Percentiles rank a stretch among this genome's conserved stretches.
phyloP scores from a whole-genome alignment of 495 filamentous ascomycete genomes.

The Hyaloscypha variabilis region DNA sequence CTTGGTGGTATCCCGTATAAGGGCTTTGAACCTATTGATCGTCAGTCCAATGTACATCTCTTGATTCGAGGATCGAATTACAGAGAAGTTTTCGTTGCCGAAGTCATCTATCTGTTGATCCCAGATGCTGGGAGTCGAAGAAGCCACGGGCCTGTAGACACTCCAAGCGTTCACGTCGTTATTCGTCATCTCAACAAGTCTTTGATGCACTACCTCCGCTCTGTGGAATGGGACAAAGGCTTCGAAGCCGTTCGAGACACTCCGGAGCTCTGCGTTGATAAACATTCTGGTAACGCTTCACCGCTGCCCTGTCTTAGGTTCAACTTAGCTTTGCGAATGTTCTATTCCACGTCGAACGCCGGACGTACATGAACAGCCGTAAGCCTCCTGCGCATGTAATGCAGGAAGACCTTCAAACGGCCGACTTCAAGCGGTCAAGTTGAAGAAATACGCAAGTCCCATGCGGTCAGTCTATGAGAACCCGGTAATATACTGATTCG shows the following conservation, averaged over 20 bases:
- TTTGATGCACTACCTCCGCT: constrained; percentile 29
- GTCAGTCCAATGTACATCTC: not conserved
- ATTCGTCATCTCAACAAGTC: constrained; percentile 33
- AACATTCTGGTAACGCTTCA: constrained; percentile 32
- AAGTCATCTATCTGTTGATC: constrained; percentile 26
- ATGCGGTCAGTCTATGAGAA: not conserved
- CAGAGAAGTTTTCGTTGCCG: constrained; percentile 24
- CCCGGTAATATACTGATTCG: not conserved
- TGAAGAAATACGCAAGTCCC: not conserved
- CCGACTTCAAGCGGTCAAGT: constrained; percentile 20
- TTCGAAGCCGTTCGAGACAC: constrained; percentile 32
- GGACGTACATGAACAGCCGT: constrained; percentile 25
- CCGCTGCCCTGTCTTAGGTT: constrained; percentile 28
- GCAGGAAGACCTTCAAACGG: constrained; percentile 21
- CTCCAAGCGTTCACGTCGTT: constrained; percentile 34
- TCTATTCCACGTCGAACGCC: constrained; percentile 23
- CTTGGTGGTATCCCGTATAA: constrained; percentile 25
- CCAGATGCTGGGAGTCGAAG: constrained; percentile 23
- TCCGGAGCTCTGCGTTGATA: constrained; percentile 34
- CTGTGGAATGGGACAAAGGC: constrained; percentile 29
- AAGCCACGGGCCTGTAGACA: constrained; percentile 26
- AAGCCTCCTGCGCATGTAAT: constrained; percentile 15
- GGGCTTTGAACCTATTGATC: constrained; percentile 22
- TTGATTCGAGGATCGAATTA: constrained; percentile 6
- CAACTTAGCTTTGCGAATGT: constrained; percentile 25